Conservation (phyloP, 441 rosid species). For the Adansonia gregorii region DNA sequence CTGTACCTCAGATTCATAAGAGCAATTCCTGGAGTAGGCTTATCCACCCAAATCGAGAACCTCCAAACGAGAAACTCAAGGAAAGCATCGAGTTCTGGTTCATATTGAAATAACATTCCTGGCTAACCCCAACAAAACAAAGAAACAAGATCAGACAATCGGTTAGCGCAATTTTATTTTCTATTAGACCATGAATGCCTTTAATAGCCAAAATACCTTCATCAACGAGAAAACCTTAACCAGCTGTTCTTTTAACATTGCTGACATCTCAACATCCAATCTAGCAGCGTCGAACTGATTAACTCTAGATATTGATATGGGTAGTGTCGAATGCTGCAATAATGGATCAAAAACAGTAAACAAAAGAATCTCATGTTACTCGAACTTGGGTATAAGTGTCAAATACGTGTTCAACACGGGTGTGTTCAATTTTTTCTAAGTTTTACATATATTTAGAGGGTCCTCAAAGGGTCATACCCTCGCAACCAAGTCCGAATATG, state of each 20-base stretch:
- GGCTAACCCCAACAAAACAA: constrained; percentile 71
- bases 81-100: constrained; percentile 97
- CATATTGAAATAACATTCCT: constrained; percentile 98
- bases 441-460: too few species aligned
- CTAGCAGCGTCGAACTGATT: constrained; percentile 96
- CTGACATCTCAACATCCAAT: constrained; percentile 93
- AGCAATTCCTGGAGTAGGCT: constrained; percentile 94
- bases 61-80: constrained; percentile 99
- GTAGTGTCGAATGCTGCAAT: constrained; percentile 57
- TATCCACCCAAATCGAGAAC: constrained; percentile 98
- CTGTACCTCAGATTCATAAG: constrained; percentile 90
- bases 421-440: too few species aligned
- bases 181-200: background rate
- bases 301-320: constrained; percentile 84
- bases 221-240: constrained; percentile 90
- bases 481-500: too few species aligned
- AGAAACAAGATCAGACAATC: constrained; percentile 35
- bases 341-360: constrained; percentile 5
- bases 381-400: too few species aligned
- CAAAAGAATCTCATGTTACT: background rate
- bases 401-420: too few species aligned
- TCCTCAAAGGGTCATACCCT: too few species aligned
- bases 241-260: constrained; percentile 93
- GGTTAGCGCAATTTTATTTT: background rate
- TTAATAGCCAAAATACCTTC: constrained; percentile 59